Conservation (phyloP, 1,284 basidiomycete genomes). For the Grifola frondosa region DNA sequence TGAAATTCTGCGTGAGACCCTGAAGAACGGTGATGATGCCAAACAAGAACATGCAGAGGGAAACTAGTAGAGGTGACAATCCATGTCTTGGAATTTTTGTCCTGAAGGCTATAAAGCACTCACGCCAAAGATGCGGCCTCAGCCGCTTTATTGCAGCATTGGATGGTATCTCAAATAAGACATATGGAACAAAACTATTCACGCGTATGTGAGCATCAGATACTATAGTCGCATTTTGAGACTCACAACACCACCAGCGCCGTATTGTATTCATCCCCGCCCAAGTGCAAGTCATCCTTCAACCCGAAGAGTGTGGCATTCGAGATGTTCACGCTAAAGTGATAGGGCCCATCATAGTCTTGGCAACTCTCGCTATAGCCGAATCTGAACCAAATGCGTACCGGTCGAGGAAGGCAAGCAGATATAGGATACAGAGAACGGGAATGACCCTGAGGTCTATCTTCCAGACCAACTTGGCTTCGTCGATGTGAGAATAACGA, state of each 20-base stretch:
- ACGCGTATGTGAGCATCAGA: background rate
- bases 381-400: slow-evolving; percentile 1
- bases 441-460: slow-evolving; percentile 22
- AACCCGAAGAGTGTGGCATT: slow-evolving; percentile 22
- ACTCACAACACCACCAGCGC: slow-evolving; percentile 24
- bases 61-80: slow-evolving; percentile 9
- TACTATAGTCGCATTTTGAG: background rate
- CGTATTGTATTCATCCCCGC: slow-evolving; percentile 17
- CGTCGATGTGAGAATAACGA: slow-evolving; percentile 13
- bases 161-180: slow-evolving; percentile 22
- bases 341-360: background rate
- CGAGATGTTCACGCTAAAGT: slow-evolving; percentile 20
- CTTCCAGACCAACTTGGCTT: slow-evolving; percentile 17
- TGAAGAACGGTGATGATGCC: slow-evolving; percentile 27
- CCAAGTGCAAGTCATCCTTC: slow-evolving; percentile 19
- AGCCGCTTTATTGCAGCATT: slow-evolving; percentile 21
- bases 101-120: slow-evolving; percentile 1
- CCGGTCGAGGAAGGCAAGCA: slow-evolving; percentile 25
- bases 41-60: slow-evolving; percentile 23
- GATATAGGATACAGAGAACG: slow-evolving; percentile 16
- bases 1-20: slow-evolving; percentile 28
- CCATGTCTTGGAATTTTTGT: background rate
- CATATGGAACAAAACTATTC: slow-evolving; percentile 21
- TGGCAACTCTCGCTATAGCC: background rate
- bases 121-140: slow-evolving; percentile 21